Base-by-base conservation (phyloP, 176 grass and related monocot genomes). In the Lolium multiflorum region DNA sequence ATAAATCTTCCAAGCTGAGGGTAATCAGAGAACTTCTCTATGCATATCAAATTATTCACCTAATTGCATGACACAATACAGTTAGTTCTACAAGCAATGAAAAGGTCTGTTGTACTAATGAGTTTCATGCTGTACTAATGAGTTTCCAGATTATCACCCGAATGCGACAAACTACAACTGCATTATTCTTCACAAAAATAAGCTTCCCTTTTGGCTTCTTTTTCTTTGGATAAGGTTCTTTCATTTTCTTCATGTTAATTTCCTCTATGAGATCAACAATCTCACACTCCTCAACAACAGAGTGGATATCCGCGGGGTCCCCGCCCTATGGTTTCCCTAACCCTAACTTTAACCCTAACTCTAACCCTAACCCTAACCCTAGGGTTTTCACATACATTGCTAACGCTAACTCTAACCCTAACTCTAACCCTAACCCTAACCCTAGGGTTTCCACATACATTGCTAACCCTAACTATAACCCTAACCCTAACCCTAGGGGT, bases 191-290 rank as follows among this genome's bases (percentile, higher is more conserved):
- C 71, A 98, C 96, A 85, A 95, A 98, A 84, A 94, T 91, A 71
- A 86, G 96, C 81, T 94, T 98, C 76, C 90, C 88, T 82, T 92
- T 95, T 73, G 78, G 63, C 71, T 92, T 98, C 84, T 90, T 98
- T 66, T 91, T 95, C 86, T 93, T 98, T 6, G 88, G 81, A 69
- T 95, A 93, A 66, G 86, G 76, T 56, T 90, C 91, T 87, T 95
- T 95, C 62, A 73, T 91, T 89, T 89, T 95, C 83, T 92, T 95
- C 63, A 88, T 95, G 14, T 94, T 92, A 73, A 97, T 97, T 90
- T 97, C 94, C 75, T 94, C 94, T 95, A 98, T 94, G 76, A 98
- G 90, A 39, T 98, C 96, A 47, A 98, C 88, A 85, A 98, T 95
- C 80, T 98, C 96, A 90, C 93, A 94, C 79, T 98, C 96, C 82